Evolutionary conservation across 1,284 basidiomycete genomes (phyloP), one percentile per base, ranked within the genome.

Genomic region (Trametes hirsuta): DNA sequence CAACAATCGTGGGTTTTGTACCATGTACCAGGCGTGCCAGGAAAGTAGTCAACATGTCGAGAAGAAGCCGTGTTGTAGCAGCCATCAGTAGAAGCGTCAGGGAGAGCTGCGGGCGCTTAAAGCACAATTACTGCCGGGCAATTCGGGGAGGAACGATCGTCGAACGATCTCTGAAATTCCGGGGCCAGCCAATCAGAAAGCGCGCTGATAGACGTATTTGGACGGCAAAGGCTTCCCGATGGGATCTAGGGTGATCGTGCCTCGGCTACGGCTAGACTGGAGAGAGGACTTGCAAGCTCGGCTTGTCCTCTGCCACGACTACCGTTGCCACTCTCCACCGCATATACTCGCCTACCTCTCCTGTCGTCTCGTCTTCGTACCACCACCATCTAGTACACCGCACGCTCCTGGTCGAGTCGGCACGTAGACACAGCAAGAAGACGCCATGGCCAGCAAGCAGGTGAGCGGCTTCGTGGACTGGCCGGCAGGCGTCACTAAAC

Each of bases 371-470:
- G 22, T 22, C 18, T 24, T 21, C 21, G 22, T 45, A 44, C 58
- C n/a, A 52, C 24, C 45, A 40, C 48, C 46, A 35, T 36, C 40
- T 22, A 24, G 39, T 21, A 4, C 37, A 18, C 18, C 30, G 30
- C 18, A 36, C 5, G 18, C 44, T 39, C 50, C 25, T 45, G 46
- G 48, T 36, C 14, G 25, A 46, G 6, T 12, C 42, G 34, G 15
- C 2, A 30, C 25, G 10, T 42, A 47, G 35, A 39, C 25, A 14
- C 36, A 12, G 18, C 18, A 30, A 21, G n/a, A 22, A 22, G 15
- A 49, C 41, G 24, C 18, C 25, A 75, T 75, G 72, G 74, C 74
- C 36, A 69, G 72, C 68, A 76, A 74, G 63, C 72, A 74, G 69
- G 74, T 74, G 57, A 63, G 73, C 57, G n/a, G 41, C 14, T 41